Conservation (phyloP, 371 early-diverging fungal genomes). For the Mucor ambiguus region DNA sequence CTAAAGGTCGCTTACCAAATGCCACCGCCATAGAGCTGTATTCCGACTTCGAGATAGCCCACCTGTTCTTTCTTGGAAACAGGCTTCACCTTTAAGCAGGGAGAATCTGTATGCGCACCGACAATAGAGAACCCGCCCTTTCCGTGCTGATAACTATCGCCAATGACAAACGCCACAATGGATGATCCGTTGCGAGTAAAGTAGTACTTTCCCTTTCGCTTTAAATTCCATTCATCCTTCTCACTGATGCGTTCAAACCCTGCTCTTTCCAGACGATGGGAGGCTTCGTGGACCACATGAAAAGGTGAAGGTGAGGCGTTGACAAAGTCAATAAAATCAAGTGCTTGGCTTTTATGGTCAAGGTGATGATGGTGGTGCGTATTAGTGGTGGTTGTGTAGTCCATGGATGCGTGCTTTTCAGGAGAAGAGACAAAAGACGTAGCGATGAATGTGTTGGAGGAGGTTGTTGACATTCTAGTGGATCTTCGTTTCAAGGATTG, state of each 20-base stretch:
- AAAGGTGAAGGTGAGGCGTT: constrained; percentile 90
- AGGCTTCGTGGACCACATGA: constrained; percentile 81
- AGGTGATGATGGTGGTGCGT: not conserved
- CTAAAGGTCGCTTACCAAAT: constrained; percentile 64
- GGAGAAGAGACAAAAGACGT: constrained; percentile 13
- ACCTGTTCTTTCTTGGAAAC: constrained; percentile 82
- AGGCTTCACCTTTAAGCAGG: constrained; percentile 95
- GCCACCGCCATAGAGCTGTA: constrained; percentile 93
- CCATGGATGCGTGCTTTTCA: constrained; percentile 7
- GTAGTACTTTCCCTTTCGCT: constrained; percentile 84
- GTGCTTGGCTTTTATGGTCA: constrained; percentile 23
- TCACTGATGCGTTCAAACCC: constrained; percentile 87
- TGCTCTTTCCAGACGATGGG: constrained; percentile 58
- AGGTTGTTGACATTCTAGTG: constrained; percentile 13
- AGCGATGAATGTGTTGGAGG: constrained; percentile 18
- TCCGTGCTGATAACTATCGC: constrained; percentile 76
- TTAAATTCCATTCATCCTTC: constrained; percentile 74
- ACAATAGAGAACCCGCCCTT: constrained; percentile 88
- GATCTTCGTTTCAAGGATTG: constrained; percentile 16
- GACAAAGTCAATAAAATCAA: constrained; percentile 81
- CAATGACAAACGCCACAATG: constrained; percentile 91
- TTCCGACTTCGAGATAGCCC: constrained; percentile 91
- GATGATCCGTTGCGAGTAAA: constrained; percentile 89
- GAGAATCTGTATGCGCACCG: constrained; percentile 97
- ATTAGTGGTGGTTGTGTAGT: not conserved